Conservation (phyloP, 2,329 filamentous ascomycete species). For the Fusarium coicis region DNA sequence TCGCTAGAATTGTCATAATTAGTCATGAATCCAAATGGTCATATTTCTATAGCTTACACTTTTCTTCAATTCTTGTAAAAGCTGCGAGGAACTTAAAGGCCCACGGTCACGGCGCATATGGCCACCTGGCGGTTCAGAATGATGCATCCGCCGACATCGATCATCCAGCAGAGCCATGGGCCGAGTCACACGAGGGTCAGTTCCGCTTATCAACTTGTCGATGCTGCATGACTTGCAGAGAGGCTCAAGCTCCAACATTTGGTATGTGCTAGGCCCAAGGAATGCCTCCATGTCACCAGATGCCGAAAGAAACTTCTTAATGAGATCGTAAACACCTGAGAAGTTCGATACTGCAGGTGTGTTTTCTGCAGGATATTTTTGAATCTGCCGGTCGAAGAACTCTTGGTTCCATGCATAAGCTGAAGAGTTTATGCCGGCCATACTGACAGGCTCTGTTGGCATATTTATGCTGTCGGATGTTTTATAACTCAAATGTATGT, state of each 20-base stretch:
- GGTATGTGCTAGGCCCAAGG: neutral
- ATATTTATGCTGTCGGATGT: neutral
- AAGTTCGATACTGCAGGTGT: fast-evolving
- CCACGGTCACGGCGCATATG: neutral
- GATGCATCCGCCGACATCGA: neutral
- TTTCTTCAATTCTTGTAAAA: neutral
- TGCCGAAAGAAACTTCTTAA: neutral
- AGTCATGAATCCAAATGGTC: fast-evolving
- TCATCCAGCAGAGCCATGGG: slow-evolving; percentile 1
- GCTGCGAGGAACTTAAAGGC: neutral
- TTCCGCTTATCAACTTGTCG: neutral
- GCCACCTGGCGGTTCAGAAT: neutral
- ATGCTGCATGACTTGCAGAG: neutral
- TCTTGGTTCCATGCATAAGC: neutral
- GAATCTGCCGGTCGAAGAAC: neutral
- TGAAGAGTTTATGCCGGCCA: neutral
- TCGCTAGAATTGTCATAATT: neutral
- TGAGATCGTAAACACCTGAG: neutral
- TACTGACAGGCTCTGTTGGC: fast-evolving
- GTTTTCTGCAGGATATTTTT: neutral
- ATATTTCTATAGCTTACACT: neutral
- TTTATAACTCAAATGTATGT: fast-evolving
- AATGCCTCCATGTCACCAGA: neutral
- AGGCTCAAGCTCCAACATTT: neutral
- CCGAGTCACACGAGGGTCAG: fast-evolving